Base-by-base conservation (phyloP, 768 basidiomycete species). In the Sporobolomyces roseus region DNA sequence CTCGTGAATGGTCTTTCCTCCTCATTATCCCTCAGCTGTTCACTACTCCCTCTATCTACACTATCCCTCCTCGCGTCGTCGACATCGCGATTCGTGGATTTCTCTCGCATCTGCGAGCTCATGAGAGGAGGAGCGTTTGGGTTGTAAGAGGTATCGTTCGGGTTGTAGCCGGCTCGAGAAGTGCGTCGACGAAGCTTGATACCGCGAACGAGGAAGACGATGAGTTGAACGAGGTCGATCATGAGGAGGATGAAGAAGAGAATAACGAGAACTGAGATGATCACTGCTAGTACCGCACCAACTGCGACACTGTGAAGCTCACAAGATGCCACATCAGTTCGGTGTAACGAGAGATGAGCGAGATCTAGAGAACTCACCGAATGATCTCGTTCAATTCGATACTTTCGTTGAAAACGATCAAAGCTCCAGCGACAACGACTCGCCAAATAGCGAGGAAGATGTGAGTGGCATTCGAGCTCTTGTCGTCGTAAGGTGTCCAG, bases 401-500 rank as follows among this genome's bases (percentile, higher is more conserved):
- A 33, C 71, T 73, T 32, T 25, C 10, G 61, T 73, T 69, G 61
- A 73, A 64, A 3, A 52, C 35, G 61, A 73, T 73, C 27, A 73
- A 46, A 4, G 64, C 67, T 16, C 61, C 71, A 2, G 67, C 62
- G 35, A 73, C 51, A 50, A 69, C 30, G 52, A 63, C 38, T 5
- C 71, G 67, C 9, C 56, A 52, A 38, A 66, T 21, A 12, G 65
- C 64, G 62, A 69, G 56, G 35, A 69, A 53, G 63, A 73, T 70
- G 49, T 65, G 58, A 12, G 58, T 65, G 4, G 32, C 48, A 51
- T 70, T 70, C 36, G 53, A 43, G 25, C 58, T 58, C 60, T 70
- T 73, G 62, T 73, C 65, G 33, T 61, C 61, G 62, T 55, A 70
- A 19, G 72, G 72, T 5, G 62, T 52, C 53, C 62, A 73, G 49